These are phyloP conservation scores for Saprolegnia parasitica DNA, from an alignment of 352 stramenopile genomes.

Conservation along the genomic window DNA sequence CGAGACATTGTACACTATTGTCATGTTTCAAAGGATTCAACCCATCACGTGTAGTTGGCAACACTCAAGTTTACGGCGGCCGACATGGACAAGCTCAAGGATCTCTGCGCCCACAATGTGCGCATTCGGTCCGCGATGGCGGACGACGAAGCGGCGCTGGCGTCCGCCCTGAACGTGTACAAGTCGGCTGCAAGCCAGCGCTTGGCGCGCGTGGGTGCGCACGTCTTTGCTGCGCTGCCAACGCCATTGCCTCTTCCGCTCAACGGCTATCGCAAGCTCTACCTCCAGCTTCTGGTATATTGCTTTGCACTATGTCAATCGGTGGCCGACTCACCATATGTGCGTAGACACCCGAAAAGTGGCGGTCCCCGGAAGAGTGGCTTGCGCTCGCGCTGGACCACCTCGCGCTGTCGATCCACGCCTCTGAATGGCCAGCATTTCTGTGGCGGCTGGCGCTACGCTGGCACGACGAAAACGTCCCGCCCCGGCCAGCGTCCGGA, in stretches of 20 bases:
- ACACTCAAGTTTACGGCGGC: background rate
- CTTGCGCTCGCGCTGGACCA: background rate
- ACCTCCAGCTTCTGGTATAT: background rate
- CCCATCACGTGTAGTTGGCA: background rate
- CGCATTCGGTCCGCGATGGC: background rate
- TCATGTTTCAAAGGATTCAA: background rate
- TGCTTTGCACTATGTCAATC: too few relatives aligned
- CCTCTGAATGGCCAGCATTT: background rate
- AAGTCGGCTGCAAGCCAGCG: background rate
- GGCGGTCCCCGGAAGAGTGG: background rate
- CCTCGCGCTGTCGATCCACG: background rate
- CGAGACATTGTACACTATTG: background rate
- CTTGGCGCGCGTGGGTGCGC: background rate
- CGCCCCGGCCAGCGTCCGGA: too few relatives aligned
- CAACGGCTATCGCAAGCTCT: constrained; percentile 10
- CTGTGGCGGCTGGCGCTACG: background rate
- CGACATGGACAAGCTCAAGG: constrained; percentile 7
- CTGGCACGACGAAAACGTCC: background rate
- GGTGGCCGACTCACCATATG: background rate
- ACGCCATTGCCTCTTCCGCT: background rate
- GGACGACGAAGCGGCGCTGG: background rate
- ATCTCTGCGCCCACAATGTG: background rate
- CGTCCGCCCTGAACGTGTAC: background rate
- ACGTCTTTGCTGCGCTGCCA: background rate
- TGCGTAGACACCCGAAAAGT: background rate